Conservation (phyloP, 1,284 basidiomycete genomes). For the Ganoderma sinense region DNA sequence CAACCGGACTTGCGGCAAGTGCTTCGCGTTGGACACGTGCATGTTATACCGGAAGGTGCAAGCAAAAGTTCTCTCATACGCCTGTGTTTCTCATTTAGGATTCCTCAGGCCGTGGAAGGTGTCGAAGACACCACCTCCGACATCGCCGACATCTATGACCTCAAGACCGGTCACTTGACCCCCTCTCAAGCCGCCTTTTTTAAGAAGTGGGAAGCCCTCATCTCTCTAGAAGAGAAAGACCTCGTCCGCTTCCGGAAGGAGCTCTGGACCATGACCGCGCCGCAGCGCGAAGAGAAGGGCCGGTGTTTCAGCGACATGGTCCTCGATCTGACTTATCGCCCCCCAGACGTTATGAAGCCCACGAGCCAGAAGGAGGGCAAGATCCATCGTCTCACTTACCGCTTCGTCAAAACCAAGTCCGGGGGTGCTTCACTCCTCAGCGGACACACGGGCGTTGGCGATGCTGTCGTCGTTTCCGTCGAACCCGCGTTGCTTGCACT, state of each 20-base stretch:
- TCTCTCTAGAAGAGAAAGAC: slow-evolving; percentile 92
- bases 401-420: slow-evolving; percentile 54
- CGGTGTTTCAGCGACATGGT: slow-evolving; percentile 86
- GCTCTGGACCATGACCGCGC: slow-evolving; percentile 91
- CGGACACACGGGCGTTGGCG: slow-evolving; percentile 82
- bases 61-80: slow-evolving; percentile 28
- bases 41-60: slow-evolving; percentile 91
- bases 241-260: slow-evolving; percentile 86
- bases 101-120: slow-evolving; percentile 71
- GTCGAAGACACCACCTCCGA: slow-evolving; percentile 67
- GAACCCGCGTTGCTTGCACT: slow-evolving; percentile 87
- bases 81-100: slow-evolving; percentile 8
- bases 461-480: slow-evolving; percentile 86
- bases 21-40: slow-evolving; percentile 87
- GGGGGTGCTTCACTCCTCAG: slow-evolving; percentile 64
- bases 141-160: slow-evolving; percentile 78
- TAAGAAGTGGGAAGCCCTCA: slow-evolving; percentile 88
- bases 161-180: slow-evolving; percentile 86
- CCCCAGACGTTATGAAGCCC: slow-evolving; percentile 28
- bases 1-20: slow-evolving; percentile 79
- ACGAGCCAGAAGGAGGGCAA: slow-evolving; percentile 44
- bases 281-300: slow-evolving; percentile 81
- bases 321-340: slow-evolving; percentile 51
- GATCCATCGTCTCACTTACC: slow-evolving; percentile 68
- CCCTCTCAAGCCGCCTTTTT: slow-evolving; percentile 81